phyloP scores from a whole-genome alignment of 1,284 basidiomycete genomes.

The Cryptococcus sp. region DNA sequence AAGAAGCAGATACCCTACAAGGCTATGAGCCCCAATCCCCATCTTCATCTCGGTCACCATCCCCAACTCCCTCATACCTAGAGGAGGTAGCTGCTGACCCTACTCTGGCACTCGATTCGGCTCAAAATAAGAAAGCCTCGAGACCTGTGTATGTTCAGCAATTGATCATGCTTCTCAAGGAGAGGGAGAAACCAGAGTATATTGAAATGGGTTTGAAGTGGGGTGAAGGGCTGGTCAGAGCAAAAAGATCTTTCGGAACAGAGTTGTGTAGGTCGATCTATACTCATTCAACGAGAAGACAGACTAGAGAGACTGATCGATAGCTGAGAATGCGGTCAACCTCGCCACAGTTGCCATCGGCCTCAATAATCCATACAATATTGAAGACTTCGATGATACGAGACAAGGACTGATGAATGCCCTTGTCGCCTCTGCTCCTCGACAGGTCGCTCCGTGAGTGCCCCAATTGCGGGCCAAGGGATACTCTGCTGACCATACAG shows the following conservation, averaged over 20 bases:
- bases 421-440: constrained; percentile 71
- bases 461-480: too few species aligned
- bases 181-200: constrained; percentile 65
- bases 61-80: constrained; percentile 72
- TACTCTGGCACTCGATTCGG: constrained; percentile 53
- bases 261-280: constrained; percentile 62
- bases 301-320: background rate
- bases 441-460: constrained; percentile 71
- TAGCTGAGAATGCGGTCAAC: constrained; percentile 83
- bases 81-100: constrained; percentile 81
- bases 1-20: constrained; percentile 72
- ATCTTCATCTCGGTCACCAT: constrained; percentile 71
- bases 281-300: background rate
- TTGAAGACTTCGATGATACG: constrained; percentile 72
- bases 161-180: constrained; percentile 65
- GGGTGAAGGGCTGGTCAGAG: constrained; percentile 75
- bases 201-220: constrained; percentile 70
- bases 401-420: constrained; percentile 73
- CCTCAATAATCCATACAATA: constrained; percentile 76
- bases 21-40: constrained; percentile 62
- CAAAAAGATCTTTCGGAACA: constrained; percentile 73
- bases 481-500: constrained; percentile 48
- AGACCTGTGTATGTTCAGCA: constrained; percentile 79
- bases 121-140: constrained; percentile 57
- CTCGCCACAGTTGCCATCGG: constrained; percentile 68